phyloP scores from a whole-genome alignment of 495 filamentous ascomycete species.

The Hypoxylon intermedium region DNA sequence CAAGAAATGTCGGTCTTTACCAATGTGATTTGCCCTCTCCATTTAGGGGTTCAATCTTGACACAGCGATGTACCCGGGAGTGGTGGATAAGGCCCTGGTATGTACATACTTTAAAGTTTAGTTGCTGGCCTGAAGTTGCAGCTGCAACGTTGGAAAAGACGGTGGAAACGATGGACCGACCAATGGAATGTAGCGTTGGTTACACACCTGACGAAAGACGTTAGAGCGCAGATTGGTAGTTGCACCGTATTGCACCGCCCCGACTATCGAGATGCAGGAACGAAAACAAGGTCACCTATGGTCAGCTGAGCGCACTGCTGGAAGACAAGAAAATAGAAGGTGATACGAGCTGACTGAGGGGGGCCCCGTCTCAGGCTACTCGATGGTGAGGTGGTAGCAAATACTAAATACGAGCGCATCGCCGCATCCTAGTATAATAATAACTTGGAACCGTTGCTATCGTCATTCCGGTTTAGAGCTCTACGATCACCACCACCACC shows the following conservation, averaged over 20 bases:
- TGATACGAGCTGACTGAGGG: conserved; percentile 3
- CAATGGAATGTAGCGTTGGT: conserved; percentile 1
- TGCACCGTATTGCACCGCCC: background rate
- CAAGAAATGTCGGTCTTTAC: too few species aligned
- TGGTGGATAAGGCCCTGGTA: too few species aligned
- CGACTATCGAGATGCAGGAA: conserved; percentile 13
- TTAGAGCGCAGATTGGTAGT: conserved; percentile 4
- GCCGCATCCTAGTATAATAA: background rate
- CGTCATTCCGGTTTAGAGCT: background rate
- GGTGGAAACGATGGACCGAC: too few species aligned
- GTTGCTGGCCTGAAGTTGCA: conserved; percentile 8
- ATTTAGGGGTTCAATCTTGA: too few species aligned
- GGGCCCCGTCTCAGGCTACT: background rate
- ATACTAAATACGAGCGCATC: conserved; percentile 13
- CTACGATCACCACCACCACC: background rate
- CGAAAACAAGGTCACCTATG: conserved; percentile 1
- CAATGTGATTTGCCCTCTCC: too few species aligned
- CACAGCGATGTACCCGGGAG: too few species aligned
- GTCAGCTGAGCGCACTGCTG: background rate
- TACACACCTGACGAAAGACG: conserved; percentile 6
- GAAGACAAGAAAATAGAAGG: background rate
- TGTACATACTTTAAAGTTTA: too few species aligned
- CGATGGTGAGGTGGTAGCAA: background rate
- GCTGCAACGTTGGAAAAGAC: background rate
- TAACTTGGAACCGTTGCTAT: conserved; percentile 16